These are phyloP conservation scores for Sporobolomyces pararoseus DNA, from an alignment of 768 basidiomycete species.

Conservation along the genomic window DNA sequence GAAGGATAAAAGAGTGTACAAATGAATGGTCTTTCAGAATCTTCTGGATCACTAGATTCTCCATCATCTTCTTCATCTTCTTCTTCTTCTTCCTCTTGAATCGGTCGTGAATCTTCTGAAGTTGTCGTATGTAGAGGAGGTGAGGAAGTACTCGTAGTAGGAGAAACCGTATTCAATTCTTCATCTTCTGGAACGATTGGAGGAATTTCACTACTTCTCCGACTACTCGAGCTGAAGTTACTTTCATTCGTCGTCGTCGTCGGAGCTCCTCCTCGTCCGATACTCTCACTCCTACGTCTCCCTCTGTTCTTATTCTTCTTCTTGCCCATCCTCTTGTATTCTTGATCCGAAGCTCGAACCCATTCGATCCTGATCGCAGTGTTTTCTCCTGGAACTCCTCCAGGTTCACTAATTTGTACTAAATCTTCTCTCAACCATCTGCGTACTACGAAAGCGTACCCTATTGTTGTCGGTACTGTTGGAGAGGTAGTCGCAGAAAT, in stretches of 20 bases:
- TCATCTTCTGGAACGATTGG: constrained; percentile 6
- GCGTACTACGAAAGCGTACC: constrained; percentile 26
- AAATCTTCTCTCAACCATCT: constrained; percentile 25
- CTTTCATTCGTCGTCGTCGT: too few relatives aligned
- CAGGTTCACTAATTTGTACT: background rate
- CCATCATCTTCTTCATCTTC: constrained; percentile 51
- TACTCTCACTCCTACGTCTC: background rate
- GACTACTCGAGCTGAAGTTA: background rate
- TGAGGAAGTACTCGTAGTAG: background rate
- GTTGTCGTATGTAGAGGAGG: too few relatives aligned
- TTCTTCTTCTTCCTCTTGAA: background rate
- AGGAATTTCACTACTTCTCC: constrained; percentile 10
- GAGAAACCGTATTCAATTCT: background rate
- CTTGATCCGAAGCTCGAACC: constrained; percentile 3
- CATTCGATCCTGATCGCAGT: constrained; percentile 24
- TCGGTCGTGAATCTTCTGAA: too few relatives aligned
- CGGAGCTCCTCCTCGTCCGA: too few relatives aligned
- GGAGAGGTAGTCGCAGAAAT: background rate
- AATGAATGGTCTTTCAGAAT: constrained; percentile 93
- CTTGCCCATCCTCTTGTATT: background rate
- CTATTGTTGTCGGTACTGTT: too few relatives aligned
- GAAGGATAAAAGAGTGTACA: constrained; percentile 69
- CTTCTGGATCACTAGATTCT: constrained; percentile 88
- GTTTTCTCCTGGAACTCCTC: background rate
- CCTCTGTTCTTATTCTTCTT: background rate